Evolutionary conservation across 371 early-diverging fungal species (phyloP).

Genomic region (Mucor plumbeus): DNA sequence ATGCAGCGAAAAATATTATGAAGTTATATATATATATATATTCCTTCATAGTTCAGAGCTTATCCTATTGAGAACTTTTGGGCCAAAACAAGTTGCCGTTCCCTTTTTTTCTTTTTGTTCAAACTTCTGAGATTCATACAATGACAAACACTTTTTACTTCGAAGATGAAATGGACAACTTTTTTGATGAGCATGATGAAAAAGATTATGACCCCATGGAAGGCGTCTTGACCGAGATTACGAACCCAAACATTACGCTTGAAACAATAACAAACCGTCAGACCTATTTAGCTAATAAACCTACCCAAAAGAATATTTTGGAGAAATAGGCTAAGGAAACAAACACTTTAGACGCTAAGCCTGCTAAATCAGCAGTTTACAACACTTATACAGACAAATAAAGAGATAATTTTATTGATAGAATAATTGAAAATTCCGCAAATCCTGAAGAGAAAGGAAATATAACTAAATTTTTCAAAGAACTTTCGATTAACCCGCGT

Average conservation of each 20-base stretch:
- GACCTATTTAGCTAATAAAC: constrained; percentile 11
- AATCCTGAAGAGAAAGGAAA: constrained; percentile 15
- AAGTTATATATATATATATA: no score
- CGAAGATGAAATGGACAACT: constrained; percentile 13
- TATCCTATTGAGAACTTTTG: no score
- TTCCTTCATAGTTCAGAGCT: no score
- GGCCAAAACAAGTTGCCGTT: no score
- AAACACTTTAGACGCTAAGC: constrained; percentile 12
- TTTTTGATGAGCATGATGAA: constrained; percentile 20
- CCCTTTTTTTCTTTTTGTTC: not conserved
- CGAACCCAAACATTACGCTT: constrained; percentile 9
- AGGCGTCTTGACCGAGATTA: constrained; percentile 13
- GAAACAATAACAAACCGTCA: constrained; percentile 22
- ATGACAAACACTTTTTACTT: constrained; percentile 11
- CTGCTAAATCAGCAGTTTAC: constrained; percentile 13
- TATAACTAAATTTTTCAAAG: constrained; percentile 8
- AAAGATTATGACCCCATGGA: constrained; percentile 12
- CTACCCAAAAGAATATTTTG: constrained; percentile 11
- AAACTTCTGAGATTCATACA: constrained; percentile 8
- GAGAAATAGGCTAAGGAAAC: constrained; percentile 7
- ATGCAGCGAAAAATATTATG: no score
- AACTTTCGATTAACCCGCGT: constrained; percentile 2
- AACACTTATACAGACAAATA: constrained; percentile 8
- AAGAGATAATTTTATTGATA: constrained; percentile 2
- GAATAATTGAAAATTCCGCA: constrained; percentile 13